A percentile compares a stretch with the other conserved stretches of the same genome.
phyloP scores from a whole-genome alignment of 2,329 filamentous ascomycete species.

The Phyllosticta citrichinensis region DNA sequence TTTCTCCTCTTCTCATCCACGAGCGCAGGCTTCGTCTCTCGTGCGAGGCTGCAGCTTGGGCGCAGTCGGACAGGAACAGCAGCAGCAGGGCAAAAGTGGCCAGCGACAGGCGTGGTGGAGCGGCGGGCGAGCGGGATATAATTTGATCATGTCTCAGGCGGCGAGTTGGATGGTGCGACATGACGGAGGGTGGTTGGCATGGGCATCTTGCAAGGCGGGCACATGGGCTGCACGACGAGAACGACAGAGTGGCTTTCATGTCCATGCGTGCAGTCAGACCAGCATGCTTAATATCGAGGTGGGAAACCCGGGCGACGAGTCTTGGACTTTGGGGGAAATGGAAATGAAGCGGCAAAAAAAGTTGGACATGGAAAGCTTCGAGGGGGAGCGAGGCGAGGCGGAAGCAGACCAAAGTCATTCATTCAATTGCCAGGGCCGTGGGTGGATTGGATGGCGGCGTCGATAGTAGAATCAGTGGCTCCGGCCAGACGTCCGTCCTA shows the following conservation, averaged over 20 bases:
- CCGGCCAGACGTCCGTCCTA: too few species aligned
- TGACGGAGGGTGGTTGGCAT: neutral
- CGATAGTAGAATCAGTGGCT: neutral
- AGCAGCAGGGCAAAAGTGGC: constrained; percentile 1
- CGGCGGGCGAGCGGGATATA: constrained; percentile 2
- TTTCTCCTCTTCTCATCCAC: constrained; percentile 6
- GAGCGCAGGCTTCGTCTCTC: constrained; percentile 7
- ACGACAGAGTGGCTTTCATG: neutral
- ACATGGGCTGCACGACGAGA: constrained; percentile 10
- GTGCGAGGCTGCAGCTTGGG: constrained; percentile 7
- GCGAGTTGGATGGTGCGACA: constrained; percentile 9
- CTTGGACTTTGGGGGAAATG: neutral
- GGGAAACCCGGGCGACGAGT: neutral
- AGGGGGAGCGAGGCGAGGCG: neutral
- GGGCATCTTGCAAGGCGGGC: neutral
- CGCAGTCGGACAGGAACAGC: constrained; percentile 7
- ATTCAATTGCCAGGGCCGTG: neutral
- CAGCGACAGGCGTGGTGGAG: neutral
- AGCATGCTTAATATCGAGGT: neutral
- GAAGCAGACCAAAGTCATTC: neutral
- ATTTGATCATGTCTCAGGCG: constrained; percentile 1
- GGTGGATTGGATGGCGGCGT: neutral
- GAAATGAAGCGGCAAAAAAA: neutral
- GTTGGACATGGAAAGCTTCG: neutral
- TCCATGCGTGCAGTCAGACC: neutral